These are phyloP conservation scores for Cutaneotrichosporon cutaneum DNA, from an alignment of 1,284 basidiomycete genomes.

Conservation along the genomic window DNA sequence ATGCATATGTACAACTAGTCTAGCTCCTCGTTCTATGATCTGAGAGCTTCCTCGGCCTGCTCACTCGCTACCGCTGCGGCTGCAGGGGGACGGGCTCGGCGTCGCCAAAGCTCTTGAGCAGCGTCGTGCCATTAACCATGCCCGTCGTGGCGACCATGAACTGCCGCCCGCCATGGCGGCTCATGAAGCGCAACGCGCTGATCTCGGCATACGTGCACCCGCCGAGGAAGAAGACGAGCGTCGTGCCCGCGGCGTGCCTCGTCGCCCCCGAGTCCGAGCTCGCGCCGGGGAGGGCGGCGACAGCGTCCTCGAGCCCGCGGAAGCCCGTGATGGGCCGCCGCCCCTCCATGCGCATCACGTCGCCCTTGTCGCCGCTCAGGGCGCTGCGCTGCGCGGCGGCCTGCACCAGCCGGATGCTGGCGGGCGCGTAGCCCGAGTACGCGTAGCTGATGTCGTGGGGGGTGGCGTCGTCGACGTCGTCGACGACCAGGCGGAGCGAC, in stretches of 20 bases:
- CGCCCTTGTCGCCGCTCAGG: slow-evolving; percentile 58
- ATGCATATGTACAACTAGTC: slow-evolving; percentile 13
- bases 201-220: slow-evolving; percentile 98
- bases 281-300: slow-evolving; percentile 76
- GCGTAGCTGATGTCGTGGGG: slow-evolving; percentile 94
- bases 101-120: slow-evolving; percentile 29
- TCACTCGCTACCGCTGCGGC: background rate
- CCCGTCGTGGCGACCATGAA: slow-evolving; percentile 87
- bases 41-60: background rate
- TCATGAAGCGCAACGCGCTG: slow-evolving; percentile 87
- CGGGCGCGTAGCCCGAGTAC: slow-evolving; percentile 95
- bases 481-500: slow-evolving; percentile 84
- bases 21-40: background rate
- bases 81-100: slow-evolving; percentile 18
- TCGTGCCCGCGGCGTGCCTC: slow-evolving; percentile 58
- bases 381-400: slow-evolving; percentile 87
- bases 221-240: slow-evolving; percentile 96
- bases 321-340: slow-evolving; percentile 76
- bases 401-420: slow-evolving; percentile 87
- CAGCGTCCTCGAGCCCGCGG: slow-evolving; percentile 92
- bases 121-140: slow-evolving; percentile 67
- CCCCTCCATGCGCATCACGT: slow-evolving; percentile 29
- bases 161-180: slow-evolving; percentile 71
- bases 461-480: slow-evolving; percentile 67
- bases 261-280: slow-evolving; percentile 68